These are phyloP conservation scores for Barnettozyma vustinii DNA, from an alignment of 805 yeast species.

Conservation along the genomic window DNA sequence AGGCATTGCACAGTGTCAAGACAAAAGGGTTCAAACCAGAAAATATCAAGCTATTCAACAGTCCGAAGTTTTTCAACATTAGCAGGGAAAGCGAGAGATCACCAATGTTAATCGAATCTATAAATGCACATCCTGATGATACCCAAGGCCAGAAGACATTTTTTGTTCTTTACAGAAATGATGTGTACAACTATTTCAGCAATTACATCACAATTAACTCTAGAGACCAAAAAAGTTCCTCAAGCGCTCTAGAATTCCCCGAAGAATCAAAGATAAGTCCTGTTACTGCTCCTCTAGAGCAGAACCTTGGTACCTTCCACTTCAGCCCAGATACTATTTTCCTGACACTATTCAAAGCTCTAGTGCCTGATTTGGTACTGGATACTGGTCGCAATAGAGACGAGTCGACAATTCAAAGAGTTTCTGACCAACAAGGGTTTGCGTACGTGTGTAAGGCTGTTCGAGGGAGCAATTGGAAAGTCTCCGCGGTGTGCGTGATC, in stretches of 20 bases:
- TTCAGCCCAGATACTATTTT: not conserved
- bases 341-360: not conserved
- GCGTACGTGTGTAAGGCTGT: not conserved
- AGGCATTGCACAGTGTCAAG: slow-evolving; percentile 6
- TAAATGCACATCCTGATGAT: slow-evolving; percentile 11
- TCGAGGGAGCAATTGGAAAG: not conserved
- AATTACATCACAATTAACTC: not conserved
- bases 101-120: slow-evolving; percentile 14
- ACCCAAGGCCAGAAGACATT: not conserved
- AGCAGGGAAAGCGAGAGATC: slow-evolving; percentile 10
- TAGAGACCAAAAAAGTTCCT: not conserved
- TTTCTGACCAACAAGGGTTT: not conserved
- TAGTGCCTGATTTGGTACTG: not conserved
- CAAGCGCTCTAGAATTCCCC: not conserved
- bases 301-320: slow-evolving; percentile 2
- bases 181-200: slow-evolving; percentile 5
- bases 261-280: slow-evolving; percentile 1
- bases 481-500: slow-evolving; percentile 1
- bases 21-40: not conserved
- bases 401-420: slow-evolving; percentile 5
- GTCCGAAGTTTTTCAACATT: slow-evolving; percentile 11
- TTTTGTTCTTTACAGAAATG: slow-evolving; percentile 8
- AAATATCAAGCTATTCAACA: slow-evolving; percentile 11
- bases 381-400: not conserved
- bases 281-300: not conserved